Evolutionary conservation across 1,284 basidiomycete species (phyloP).

Genomic region (Sphaerobolus stellatus): DNA sequence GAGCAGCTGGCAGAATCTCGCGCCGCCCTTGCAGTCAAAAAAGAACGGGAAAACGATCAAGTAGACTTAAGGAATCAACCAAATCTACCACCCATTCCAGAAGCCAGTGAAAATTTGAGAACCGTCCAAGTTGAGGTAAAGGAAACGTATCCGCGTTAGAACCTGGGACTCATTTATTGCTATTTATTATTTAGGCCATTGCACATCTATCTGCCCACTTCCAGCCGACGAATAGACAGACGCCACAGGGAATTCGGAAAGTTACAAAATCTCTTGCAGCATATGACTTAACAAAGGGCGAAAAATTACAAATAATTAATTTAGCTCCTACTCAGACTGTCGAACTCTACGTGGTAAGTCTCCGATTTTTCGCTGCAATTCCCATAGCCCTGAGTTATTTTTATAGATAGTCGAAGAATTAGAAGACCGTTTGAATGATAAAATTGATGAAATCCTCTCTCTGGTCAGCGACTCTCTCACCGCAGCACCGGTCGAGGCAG

Average conservation of each 20-base stretch:
- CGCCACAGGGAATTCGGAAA: constrained; percentile 58
- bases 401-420: constrained; percentile 90
- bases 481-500: constrained; percentile 19
- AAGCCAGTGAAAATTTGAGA: constrained; percentile 76
- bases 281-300: constrained; percentile 82
- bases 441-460: constrained; percentile 68
- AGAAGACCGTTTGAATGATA: constrained; percentile 74
- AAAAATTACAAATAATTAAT: constrained; percentile 90
- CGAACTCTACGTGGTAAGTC: constrained; percentile 87
- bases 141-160: constrained; percentile 1
- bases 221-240: constrained; percentile 70
- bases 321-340: constrained; percentile 80
- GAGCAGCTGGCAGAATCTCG: constrained; percentile 68
- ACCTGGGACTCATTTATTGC: constrained; percentile 8
- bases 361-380: too few relatives aligned
- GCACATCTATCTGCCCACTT: constrained; percentile 76
- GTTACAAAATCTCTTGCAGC: constrained; percentile 68
- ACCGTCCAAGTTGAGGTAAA: constrained; percentile 87
- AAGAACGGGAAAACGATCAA: constrained; percentile 49
- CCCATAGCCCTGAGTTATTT: too few relatives aligned
- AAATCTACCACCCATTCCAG: constrained; percentile 40
- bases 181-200: constrained; percentile 57
- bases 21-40: constrained; percentile 64
- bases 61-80: constrained; percentile 26
- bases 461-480: constrained; percentile 55